Percentiles rank a stretch among this genome's conserved stretches.
These are phyloP conservation scores for Teratosphaeria pseudoeucalypti DNA, from an alignment of 2,329 filamentous ascomycete genomes.

Conservation along the genomic window DNA sequence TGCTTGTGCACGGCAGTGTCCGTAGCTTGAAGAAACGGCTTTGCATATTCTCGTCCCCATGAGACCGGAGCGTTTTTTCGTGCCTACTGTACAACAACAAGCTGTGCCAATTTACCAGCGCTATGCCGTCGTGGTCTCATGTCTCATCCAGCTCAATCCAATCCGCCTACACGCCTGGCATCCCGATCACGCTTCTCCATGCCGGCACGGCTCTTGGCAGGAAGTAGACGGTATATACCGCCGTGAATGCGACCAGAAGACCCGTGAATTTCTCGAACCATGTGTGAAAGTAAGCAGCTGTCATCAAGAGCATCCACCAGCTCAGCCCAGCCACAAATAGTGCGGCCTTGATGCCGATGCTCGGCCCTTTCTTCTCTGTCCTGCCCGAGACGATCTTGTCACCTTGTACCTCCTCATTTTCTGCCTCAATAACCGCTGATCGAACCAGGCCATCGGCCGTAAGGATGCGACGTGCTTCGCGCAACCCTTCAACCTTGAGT, in stretches of 20 bases:
- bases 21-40: neutral
- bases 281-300: constrained; percentile 94
- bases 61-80: neutral
- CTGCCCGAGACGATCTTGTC: constrained; percentile 21
- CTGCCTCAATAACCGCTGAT: constrained; percentile 29
- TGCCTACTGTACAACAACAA: neutral
- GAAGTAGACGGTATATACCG: constrained; percentile 39
- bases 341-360: constrained; percentile 44
- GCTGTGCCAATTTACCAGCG: neutral
- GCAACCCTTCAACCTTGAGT: constrained; percentile 34
- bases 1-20: neutral
- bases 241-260: constrained; percentile 36
- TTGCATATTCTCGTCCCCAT: too few relatives aligned
- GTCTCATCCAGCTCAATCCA: neutral
- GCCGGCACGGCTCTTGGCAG: constrained; percentile 35
- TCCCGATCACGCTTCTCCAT: constrained; percentile 33
- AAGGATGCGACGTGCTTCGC: constrained; percentile 56
- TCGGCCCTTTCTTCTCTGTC: constrained; percentile 12
- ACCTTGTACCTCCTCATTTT: constrained; percentile 33
- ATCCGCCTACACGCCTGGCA: constrained; percentile 30
- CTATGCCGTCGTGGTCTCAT: neutral
- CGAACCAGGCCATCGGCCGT: constrained; percentile 55
- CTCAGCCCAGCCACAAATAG: constrained; percentile 57
- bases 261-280: constrained; percentile 81
- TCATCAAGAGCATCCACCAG: constrained; percentile 98